Conservation (phyloP, 192 early-diverging fungal species). For the Gamsiella multidivaricata region DNA sequence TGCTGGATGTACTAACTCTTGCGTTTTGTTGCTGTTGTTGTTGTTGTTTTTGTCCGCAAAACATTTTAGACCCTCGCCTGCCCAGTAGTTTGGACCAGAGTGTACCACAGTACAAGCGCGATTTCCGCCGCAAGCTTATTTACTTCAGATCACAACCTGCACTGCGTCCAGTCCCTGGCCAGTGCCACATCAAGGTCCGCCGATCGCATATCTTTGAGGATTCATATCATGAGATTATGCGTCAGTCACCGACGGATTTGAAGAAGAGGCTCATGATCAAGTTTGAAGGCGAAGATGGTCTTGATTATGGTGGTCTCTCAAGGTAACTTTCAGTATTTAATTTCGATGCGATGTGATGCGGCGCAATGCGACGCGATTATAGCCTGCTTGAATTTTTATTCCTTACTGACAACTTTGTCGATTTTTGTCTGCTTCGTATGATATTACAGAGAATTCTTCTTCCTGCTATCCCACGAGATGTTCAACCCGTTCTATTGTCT, state of each 20-base stretch:
- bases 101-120: constrained; percentile 98
- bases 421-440: background rate
- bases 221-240: constrained; percentile 94
- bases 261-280: constrained; percentile 98
- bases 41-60: background rate
- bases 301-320: constrained; percentile 97
- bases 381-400: background rate
- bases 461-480: constrained; percentile 96
- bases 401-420: background rate
- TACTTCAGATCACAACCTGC: constrained; percentile 96
- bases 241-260: constrained; percentile 85
- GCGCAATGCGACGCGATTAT: background rate
- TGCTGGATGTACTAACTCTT: too few species aligned
- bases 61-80: constrained; percentile 69
- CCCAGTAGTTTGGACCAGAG: constrained; percentile 85
- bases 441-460: constrained; percentile 90
- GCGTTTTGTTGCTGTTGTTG: background rate
- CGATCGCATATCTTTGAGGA: constrained; percentile 94
- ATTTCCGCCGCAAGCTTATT: constrained; percentile 95
- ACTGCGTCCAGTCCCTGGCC: constrained; percentile 88
- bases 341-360: background rate
- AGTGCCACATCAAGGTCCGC: constrained; percentile 92
- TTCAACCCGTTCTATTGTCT: constrained; percentile 97
- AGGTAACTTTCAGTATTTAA: constrained; percentile 54
- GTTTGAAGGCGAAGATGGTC: constrained; percentile 97